Percentiles rank a stretch among this genome's conserved stretches.
Evolutionary conservation across 495 filamentous ascomycete species (phyloP).

Genomic region (Podospora sp.): DNA sequence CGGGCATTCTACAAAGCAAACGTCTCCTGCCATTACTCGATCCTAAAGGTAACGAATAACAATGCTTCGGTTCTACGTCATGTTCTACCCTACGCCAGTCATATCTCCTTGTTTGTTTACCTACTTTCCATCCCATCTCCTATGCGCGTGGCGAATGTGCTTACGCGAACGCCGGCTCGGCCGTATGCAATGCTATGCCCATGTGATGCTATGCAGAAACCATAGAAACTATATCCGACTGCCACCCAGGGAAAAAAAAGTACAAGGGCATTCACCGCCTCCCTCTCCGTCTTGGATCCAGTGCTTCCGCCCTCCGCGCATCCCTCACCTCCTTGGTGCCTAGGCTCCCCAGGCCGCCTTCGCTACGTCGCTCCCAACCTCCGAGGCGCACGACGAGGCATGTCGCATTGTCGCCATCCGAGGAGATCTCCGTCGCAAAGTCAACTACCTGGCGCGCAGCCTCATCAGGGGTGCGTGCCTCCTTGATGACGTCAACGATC

Average conservation of each 20-base stretch:
- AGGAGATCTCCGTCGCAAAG: constrained; percentile 83
- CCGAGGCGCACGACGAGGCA: constrained; percentile 87
- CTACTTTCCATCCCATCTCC: neutral
- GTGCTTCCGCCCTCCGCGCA: constrained; percentile 79
- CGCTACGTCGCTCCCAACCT: constrained; percentile 89
- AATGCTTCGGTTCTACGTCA: neutral
- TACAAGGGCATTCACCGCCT: constrained; percentile 12
- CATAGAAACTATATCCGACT: neutral
- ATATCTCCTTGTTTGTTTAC: neutral
- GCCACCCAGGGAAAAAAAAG: neutral
- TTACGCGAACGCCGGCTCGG: neutral
- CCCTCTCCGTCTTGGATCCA: constrained; percentile 75
- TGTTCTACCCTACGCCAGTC: neutral
- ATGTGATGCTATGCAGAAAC: constrained; percentile 13
- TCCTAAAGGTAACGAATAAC: neutral
- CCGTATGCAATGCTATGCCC: constrained; percentile 1
- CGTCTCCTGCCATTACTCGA: neutral
- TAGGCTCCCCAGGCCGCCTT: constrained; percentile 85
- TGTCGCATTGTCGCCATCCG: constrained; percentile 92
- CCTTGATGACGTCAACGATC: constrained; percentile 93
- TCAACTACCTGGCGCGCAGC: constrained; percentile 75
- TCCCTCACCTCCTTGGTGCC: constrained; percentile 89
- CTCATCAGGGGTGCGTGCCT: constrained; percentile 86
- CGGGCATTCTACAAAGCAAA: neutral
- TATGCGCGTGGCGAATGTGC: neutral